Base-by-base conservation (phyloP, 2,329 filamentous ascomycete genomes). In the Microcera coccophila region DNA sequence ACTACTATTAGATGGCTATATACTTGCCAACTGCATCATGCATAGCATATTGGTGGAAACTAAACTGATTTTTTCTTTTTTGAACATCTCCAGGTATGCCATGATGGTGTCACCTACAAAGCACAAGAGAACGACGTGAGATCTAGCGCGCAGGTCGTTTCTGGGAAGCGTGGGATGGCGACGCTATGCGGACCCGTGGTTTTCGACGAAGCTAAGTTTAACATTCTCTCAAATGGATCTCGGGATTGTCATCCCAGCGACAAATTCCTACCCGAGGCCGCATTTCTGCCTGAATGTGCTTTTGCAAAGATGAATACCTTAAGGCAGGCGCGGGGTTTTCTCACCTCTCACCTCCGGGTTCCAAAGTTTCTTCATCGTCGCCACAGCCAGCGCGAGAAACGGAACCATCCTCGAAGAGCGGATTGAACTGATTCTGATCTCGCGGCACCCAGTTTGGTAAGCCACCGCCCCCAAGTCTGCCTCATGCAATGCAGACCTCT, bases 191-290 rank as follows among this genome's bases (percentile, higher is more conserved):
- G 22, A 26, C 12, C 22, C 26, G 22, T 42, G 16, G 31, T 37
- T 17, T 42, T 42, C 19, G 26, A 28, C 3, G 39, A 42, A 7
- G 7, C 22, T 11, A 42, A 42, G 5, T 33, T 42, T n/a, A 42
- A 42, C 24, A 36, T 37, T 18, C 26, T 37, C 14, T 42, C 39
- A 21, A 31, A 31, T 21, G 17, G 22, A 24, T 31, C 24, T 4
- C 21, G 12, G 15, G 21, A 37, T 16, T 41, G 39, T 29, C 31
- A 41, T 12, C 20, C 24, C 15, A 36, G 18, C 18, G 21, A 28
- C 24, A 14, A 28, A 28, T 9, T 9, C n/a, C n/a, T n/a, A n/a
- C n/a, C n/a, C n/a, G n/a, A n/a, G n/a, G n/a, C n/a, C n/a, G n/a
- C n/a, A n/a, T n/a, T n/a, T n/a, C n/a, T n/a, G n/a, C n/a, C n/a